Evolutionary conservation across 2,329 filamentous ascomycete genomes (phyloP).

Genomic region (Arthrobotrys sphaeroides): DNA sequence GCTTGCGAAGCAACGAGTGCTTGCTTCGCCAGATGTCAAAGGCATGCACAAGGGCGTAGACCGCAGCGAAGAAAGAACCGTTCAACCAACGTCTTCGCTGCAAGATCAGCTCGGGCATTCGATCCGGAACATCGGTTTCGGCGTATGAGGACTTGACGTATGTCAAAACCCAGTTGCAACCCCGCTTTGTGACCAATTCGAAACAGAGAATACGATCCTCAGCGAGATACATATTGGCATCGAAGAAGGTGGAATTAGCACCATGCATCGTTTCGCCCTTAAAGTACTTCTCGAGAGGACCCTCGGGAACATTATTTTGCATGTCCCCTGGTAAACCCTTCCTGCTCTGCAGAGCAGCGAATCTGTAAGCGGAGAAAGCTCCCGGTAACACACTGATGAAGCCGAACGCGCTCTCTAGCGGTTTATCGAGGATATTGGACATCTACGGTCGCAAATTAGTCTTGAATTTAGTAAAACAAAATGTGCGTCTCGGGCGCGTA

Average conservation of each 20-base stretch:
- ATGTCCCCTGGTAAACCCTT: conserved; percentile 70
- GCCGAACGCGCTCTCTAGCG: conserved; percentile 93
- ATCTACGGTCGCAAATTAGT: conserved; percentile 65
- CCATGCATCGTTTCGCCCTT: conserved; percentile 95
- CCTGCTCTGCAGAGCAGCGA: conserved; percentile 85
- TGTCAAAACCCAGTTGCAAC: conserved; percentile 95
- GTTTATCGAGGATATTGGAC: conserved; percentile 99
- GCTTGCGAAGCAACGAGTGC: conserved; percentile 85
- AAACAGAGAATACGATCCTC: conserved; percentile 99
- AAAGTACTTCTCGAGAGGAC: conserved; percentile 96
- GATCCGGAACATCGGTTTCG: conserved; percentile 95
- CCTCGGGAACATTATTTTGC: conserved; percentile 73
- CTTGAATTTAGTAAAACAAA: not conserved
- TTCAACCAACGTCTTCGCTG: conserved; percentile 98
- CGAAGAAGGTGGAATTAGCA: conserved; percentile 92
- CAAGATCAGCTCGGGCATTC: conserved; percentile 91
- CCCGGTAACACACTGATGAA: conserved; percentile 97
- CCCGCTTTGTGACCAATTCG: conserved; percentile 95
- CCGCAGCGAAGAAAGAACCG: conserved; percentile 95
- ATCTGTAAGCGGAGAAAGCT: conserved; percentile 98
- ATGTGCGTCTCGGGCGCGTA: not conserved
- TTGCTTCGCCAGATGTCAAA: conserved; percentile 95
- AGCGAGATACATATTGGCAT: conserved; percentile 98
- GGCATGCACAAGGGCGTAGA: conserved; percentile 94
- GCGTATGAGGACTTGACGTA: conserved; percentile 98